These are phyloP conservation scores for Cercospora beticola DNA, from an alignment of 2,329 filamentous ascomycete genomes.

Conservation along the genomic window DNA sequence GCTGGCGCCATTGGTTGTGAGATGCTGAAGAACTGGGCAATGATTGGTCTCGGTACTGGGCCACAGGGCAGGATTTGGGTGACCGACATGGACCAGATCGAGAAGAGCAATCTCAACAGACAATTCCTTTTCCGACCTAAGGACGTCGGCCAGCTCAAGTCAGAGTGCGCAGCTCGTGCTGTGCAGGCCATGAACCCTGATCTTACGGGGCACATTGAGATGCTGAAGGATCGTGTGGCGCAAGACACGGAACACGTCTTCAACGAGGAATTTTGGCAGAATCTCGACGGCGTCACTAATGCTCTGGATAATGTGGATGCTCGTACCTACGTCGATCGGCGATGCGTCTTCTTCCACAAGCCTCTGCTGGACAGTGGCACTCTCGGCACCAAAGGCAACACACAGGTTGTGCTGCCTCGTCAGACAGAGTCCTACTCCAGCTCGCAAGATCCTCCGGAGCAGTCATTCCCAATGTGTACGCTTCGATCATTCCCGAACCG, in stretches of 20 bases:
- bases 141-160: slow-evolving; percentile 96
- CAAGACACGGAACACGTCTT: slow-evolving; percentile 91
- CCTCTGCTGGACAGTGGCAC: slow-evolving; percentile 94
- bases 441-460: slow-evolving; percentile 95
- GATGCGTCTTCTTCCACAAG: slow-evolving; percentile 98
- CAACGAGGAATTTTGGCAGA: slow-evolving; percentile 87
- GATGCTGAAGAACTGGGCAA: slow-evolving; percentile 99
- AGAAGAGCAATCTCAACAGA: slow-evolving; percentile 97
- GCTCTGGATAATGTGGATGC: slow-evolving; percentile 97
- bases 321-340: slow-evolving; percentile 90
- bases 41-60: slow-evolving; percentile 91
- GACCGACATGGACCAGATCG: slow-evolving; percentile 97
- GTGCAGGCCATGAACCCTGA: slow-evolving; percentile 96
- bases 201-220: slow-evolving; percentile 78
- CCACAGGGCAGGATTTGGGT: slow-evolving; percentile 86
- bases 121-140: slow-evolving; percentile 93
- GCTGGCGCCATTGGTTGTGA: slow-evolving; percentile 97
- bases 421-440: slow-evolving; percentile 96
- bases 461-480: slow-evolving; percentile 99
- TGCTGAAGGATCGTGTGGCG: slow-evolving; percentile 85
- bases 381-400: slow-evolving; percentile 98
- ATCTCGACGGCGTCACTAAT: slow-evolving; percentile 89
- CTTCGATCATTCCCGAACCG: slow-evolving; percentile 95
- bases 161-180: slow-evolving; percentile 85
- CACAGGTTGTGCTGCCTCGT: slow-evolving; percentile 86